A percentile compares a stretch with the other conserved stretches of the same genome.
Conservation (phyloP, 192 early-diverging fungal genomes). For the Spinellus fusiger region DNA sequence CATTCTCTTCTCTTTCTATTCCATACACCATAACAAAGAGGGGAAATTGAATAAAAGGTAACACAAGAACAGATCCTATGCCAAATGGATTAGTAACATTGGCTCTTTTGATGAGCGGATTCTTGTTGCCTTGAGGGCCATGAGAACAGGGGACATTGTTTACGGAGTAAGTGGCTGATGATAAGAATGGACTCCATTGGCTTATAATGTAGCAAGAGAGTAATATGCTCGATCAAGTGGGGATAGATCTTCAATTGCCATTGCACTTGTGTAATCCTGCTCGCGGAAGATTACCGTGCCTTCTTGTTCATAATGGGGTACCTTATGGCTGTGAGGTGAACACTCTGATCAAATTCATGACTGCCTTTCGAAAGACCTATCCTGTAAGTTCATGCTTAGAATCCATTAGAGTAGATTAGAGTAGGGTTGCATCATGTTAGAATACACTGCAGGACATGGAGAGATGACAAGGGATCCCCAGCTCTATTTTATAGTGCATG, state of each 20-base stretch:
- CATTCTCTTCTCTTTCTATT: no score
- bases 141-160: conserved; percentile 33
- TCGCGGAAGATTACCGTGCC: conserved; percentile 40
- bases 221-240: not conserved
- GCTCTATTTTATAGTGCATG: conserved; percentile 59
- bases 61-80: conserved; percentile 40
- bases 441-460: no score
- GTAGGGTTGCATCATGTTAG: no score
- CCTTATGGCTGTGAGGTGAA: conserved; percentile 43
- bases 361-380: conserved; percentile 12
- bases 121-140: conserved; percentile 35
- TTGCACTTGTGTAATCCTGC: conserved; percentile 28
- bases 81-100: conserved; percentile 58
- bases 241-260: conserved; percentile 18
- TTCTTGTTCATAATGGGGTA: conserved; percentile 44
- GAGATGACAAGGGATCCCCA: no score
- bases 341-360: conserved; percentile 19
- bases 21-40: no score
- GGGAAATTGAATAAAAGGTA: no score
- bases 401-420: no score
- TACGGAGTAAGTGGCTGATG: conserved; percentile 22
- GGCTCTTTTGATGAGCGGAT: conserved; percentile 48
- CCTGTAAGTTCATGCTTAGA: conserved; percentile 21
- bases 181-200: not conserved
- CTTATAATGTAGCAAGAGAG: not conserved